Conservation (phyloP, 345 rosid genomes). For the Arabidopsis suecica region DNA sequence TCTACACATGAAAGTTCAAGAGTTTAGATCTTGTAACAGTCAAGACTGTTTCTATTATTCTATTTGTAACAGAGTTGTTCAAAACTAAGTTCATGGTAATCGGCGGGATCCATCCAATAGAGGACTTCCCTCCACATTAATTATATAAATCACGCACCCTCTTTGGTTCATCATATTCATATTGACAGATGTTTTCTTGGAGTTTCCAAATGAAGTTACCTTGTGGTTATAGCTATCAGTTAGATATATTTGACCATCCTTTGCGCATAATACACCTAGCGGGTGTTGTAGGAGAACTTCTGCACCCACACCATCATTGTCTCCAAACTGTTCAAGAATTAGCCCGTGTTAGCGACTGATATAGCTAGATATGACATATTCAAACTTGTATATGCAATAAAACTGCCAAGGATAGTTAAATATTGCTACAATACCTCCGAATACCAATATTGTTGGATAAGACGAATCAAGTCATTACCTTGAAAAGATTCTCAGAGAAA, state of each 20-base stretch:
- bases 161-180: background rate
- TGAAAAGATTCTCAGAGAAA: constrained; percentile 84
- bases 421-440: background rate
- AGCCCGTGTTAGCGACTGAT: constrained; percentile 14
- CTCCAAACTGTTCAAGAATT: constrained; percentile 73
- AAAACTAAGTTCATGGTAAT: background rate
- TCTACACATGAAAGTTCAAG: constrained; percentile 46
- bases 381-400: background rate
- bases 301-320: constrained; percentile 83
- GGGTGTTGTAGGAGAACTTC: constrained; percentile 98
- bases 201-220: constrained; percentile 47
- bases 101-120: background rate
- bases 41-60: background rate
- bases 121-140: background rate
- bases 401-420: background rate
- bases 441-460: background rate
- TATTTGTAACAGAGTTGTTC: background rate
- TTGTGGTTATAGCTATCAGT: constrained; percentile 97
- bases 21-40: background rate
- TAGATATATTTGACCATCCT: constrained; percentile 73
- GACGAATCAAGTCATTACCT: constrained; percentile 49
- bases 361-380: constrained; percentile 2
- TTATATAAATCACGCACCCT: background rate
- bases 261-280: constrained; percentile 75
- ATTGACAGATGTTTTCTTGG: background rate